Percentiles rank a stretch among this genome's conserved stretches.
phyloP scores from a whole-genome alignment of 2,329 filamentous ascomycete species.

The Achaetomium macrosporum region DNA sequence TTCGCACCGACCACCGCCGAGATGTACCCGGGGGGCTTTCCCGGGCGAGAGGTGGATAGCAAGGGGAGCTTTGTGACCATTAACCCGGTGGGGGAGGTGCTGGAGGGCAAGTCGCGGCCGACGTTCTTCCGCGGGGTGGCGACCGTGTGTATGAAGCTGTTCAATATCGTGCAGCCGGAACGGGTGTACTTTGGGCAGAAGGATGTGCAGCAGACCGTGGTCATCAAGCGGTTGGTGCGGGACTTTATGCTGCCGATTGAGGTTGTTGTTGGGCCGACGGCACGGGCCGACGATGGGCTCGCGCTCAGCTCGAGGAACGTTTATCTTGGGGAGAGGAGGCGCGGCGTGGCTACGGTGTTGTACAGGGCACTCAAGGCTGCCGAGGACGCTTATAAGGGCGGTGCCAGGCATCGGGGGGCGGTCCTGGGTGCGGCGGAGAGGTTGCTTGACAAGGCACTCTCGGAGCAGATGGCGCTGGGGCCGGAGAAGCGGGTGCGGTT shows the following conservation, averaged over 20 bases:
- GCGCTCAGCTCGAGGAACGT: slow-evolving; percentile 92
- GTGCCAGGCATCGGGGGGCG: slow-evolving; percentile 49
- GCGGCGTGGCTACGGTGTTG: slow-evolving; percentile 67
- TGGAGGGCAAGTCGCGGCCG: slow-evolving; percentile 80
- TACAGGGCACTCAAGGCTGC: slow-evolving; percentile 63
- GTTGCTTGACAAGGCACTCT: slow-evolving; percentile 49
- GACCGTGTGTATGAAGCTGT: slow-evolving; percentile 91
- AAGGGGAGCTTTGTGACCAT: slow-evolving; percentile 88
- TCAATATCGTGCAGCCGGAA: slow-evolving; percentile 74
- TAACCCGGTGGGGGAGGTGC: slow-evolving; percentile 71
- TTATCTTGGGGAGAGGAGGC: slow-evolving; percentile 73
- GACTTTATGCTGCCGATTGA: slow-evolving; percentile 78
- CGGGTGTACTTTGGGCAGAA: slow-evolving; percentile 94
- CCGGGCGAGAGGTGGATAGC: slow-evolving; percentile 63
- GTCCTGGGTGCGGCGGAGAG: slow-evolving; percentile 67
- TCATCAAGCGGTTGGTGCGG: slow-evolving; percentile 78
- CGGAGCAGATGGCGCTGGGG: slow-evolving; percentile 56
- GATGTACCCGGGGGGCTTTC: slow-evolving; percentile 84
- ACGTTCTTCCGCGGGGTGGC: slow-evolving; percentile 97
- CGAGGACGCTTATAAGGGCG: slow-evolving; percentile 58
- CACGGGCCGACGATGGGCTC: slow-evolving; percentile 72
- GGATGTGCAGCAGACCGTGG: slow-evolving; percentile 91
- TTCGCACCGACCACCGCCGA: slow-evolving; percentile 77
- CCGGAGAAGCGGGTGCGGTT: slow-evolving; percentile 61
- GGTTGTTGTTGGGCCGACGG: slow-evolving; percentile 68